These are phyloP conservation scores for Leptodontidium sp. DNA, from an alignment of 2,329 filamentous ascomycete genomes.

Conservation along the genomic window DNA sequence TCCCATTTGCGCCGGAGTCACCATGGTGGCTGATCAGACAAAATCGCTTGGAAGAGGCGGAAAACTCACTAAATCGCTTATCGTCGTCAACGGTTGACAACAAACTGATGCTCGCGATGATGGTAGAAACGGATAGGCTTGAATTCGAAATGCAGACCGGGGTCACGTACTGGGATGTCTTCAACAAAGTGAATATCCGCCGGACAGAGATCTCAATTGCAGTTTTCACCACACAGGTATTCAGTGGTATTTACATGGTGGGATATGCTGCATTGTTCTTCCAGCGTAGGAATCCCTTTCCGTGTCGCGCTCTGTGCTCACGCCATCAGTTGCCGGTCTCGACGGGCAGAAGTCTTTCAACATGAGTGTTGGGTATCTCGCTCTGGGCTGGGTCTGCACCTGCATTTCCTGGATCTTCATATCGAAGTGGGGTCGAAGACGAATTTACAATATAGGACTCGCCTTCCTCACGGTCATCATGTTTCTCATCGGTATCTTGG, in stretches of 20 bases:
- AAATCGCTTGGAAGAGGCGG: slow-evolving; percentile 53
- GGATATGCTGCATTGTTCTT: slow-evolving; percentile 71
- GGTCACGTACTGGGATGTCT: slow-evolving; percentile 58
- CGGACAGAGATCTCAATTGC: slow-evolving; percentile 61
- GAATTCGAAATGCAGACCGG: slow-evolving; percentile 56
- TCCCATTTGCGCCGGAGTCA: slow-evolving; percentile 57
- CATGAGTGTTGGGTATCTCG: slow-evolving; percentile 69
- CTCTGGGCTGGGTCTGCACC: slow-evolving; percentile 66
- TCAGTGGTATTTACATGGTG: slow-evolving; percentile 69
- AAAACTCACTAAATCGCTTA: slow-evolving; percentile 37
- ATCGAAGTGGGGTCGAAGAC: slow-evolving; percentile 66
- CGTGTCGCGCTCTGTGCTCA: slow-evolving; percentile 48
- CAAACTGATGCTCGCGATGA: slow-evolving; percentile 58
- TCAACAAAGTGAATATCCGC: slow-evolving; percentile 59
- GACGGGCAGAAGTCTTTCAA: slow-evolving; percentile 61
- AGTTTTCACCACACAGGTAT: slow-evolving; percentile 66
- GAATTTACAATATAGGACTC: slow-evolving; percentile 68
- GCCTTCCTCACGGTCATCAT: slow-evolving; percentile 60
- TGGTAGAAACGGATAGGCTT: slow-evolving; percentile 62
- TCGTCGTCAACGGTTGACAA: slow-evolving; percentile 46
- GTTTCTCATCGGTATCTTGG: slow-evolving; percentile 52
- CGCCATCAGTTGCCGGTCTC: slow-evolving; percentile 63
- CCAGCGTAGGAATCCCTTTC: slow-evolving; percentile 37
- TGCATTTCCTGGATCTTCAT: slow-evolving; percentile 73
- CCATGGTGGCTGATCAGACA: slow-evolving; percentile 59